Evolutionary conservation across 139 green algal genomes (phyloP), one percentile per base, ranked within the genome.

Genomic region (Zygnema circumcarinatum): DNA sequence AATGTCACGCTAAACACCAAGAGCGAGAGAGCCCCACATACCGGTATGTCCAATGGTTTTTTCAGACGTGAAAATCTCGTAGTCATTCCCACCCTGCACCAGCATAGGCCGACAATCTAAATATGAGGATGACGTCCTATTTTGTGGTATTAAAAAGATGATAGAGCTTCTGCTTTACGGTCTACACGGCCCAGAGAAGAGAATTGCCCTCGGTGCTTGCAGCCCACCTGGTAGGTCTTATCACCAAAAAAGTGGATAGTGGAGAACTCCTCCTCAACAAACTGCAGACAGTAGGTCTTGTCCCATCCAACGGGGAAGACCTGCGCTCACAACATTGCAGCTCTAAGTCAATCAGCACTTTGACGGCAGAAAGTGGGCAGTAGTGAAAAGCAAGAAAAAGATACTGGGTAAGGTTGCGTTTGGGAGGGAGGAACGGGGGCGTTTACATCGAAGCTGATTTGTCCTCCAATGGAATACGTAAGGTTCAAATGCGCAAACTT

Each of bases 241-340:
- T 99, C 97, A 0, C 97, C 97, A 81, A 99, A 99, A 88, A 99
- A 99, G 93, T 99, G 96, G 79, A 99, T 96, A 40, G 95, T 93
- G n/a, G 98, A 94, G 92, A 96, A 99, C 11, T 93, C 88, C 1
- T 94, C 82, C 72, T 96, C 91, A 7, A 99, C 91, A 89, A 97
- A 99, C 53, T 94, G 96, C 82, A 99, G 89, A 93, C 96, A 99
- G 94, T 98, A 99, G 0, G 97, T 99, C 94, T 99, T 99, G 94
- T 99, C 97, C 97, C 97, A 99, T 20, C 97, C 97, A 88, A 94
- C 87, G 52, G 85, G 87, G 7, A 93, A 94, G 11, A 92, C 86
- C 86, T 90, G 86, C 36, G 22, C 62, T 74, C 33, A 83, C 11
- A 25, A 83, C 3, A 69, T 72, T 11, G 33, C 20, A 74, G n/a